Conservation (phyloP, 257 asterid species). For the Cynanchum wilfordii region DNA sequence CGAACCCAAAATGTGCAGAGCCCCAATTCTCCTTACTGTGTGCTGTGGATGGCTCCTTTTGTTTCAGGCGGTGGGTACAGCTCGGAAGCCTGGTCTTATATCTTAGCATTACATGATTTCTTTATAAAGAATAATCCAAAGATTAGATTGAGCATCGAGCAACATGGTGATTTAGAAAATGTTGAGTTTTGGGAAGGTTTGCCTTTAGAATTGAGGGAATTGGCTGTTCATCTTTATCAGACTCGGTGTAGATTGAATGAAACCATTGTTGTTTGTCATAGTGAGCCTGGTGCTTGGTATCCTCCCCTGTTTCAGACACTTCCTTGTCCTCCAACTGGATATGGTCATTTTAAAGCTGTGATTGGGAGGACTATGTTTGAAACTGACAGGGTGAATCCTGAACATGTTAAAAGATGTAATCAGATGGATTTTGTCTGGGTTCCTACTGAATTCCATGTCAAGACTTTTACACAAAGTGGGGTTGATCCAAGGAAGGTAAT, state of each 20-base stretch:
- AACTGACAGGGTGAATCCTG: conserved; percentile 63
- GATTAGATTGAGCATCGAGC: conserved; percentile 58
- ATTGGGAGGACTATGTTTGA: conserved; percentile 94
- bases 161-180: conserved; percentile 68
- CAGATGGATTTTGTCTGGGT: conserved; percentile 80
- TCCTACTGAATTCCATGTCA: conserved; percentile 83
- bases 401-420: conserved; percentile 64
- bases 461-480: conserved; percentile 55
- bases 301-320: conserved; percentile 74
- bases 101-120: conserved; percentile 46
- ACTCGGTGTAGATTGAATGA: conserved; percentile 46
- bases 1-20: conserved; percentile 11
- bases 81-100: conserved; percentile 94
- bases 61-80: conserved; percentile 94
- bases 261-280: conserved; percentile 76
- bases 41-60: conserved; percentile 95
- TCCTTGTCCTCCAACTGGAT: conserved; percentile 64
- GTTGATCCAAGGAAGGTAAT: conserved; percentile 60
- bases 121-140: conserved; percentile 32
- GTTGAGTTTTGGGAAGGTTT: conserved; percentile 74
- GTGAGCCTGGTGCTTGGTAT: conserved; percentile 95
- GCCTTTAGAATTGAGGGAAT: conserved; percentile 51
- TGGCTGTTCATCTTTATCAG: conserved; percentile 49
- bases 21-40: conserved; percentile 41
- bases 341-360: conserved; percentile 46